Base-by-base conservation (phyloP, 306 rosid genomes). In the Cucumis melo region DNA sequence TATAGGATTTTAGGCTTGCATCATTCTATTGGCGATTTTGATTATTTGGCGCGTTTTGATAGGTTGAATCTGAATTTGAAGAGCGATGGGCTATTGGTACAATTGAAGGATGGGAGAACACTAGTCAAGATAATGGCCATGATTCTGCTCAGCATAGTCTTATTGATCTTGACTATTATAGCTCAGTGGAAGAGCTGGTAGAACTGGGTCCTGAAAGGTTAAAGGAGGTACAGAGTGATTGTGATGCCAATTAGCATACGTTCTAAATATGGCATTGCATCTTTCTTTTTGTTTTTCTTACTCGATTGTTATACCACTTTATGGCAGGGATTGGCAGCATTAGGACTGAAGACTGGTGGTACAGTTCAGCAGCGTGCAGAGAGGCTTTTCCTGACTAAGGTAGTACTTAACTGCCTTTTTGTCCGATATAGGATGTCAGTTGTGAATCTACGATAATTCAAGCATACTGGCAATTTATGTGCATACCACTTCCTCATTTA, bases 311-410 rank as follows among this genome's bases (percentile, higher is more conserved):
- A 11, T 60, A 15, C 24, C 59, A 71, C 59, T 60, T 24, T 62
- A 14, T 77, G 74, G 81, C 81, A 94, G 98, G 97, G 97, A 78
- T 79, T 94, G 78, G 85, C 88, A 64, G 91, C 86, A 9, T 72
- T 91, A 75, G 97, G 96, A 75, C 91, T 94, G 63, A 94, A 94
- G 86, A 83, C 85, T 3, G 98, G 98, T 38, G 98, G 98, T 59
- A 94, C 97, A 29, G 78, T 90, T 78, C 95, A 90, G 87, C 98
- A 94, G 83, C 97, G 97, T 34, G 98, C 98, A 53, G 98, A 94
- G 87, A 90, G 97, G 84, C 95, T 94, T 77, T 90, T 91, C 86
- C 95, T 94, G 51, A 91, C 95, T 36, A 94, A 94, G 96, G 98
- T 94, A 21, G 72, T 48, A 53, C 0, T 78, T 32, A 11, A 4